Base-by-base conservation (phyloP, 2,329 filamentous ascomycete genomes). In the Lachnellula arida region DNA sequence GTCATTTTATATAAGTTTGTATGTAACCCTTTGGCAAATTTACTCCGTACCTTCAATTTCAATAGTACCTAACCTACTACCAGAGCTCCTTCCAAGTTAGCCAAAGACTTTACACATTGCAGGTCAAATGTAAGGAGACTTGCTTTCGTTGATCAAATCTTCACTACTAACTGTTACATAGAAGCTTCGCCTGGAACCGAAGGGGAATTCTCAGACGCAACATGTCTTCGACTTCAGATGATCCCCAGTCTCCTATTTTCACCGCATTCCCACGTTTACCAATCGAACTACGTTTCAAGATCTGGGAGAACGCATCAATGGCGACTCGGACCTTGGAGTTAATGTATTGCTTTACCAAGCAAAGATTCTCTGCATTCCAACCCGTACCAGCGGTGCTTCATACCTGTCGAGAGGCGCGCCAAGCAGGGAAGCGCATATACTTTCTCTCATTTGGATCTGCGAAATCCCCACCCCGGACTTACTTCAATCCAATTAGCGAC, bases 241-340 rank as follows among this genome's bases (percentile, higher is more conserved):
- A 40, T 9, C n/a, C 37, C 8, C 37, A 40, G n/a, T 17, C 37
- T 14, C 17, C 35, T 50, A 12, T 39, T 5, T 60, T 60, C 50
- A 28, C 40, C 19, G 19, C 17, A 32, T 61, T 62, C 49, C 32
- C 60, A 3, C 34, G 55, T 5, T 47, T 63, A 5, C 61, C 60
- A 12, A 50, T 47, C 5, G 60, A 63, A 52, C 23, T 64, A n/a
- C 60, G 60, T 23, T 35, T 59, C 49, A 74, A 76, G 57, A 74
- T 78, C 56, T 73, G 74, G 39, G 71, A 70, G 22, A 68, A 77
- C 2, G 71, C 75, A 4, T 69, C 78, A 4, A 71, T 73, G 1
- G 63, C 70, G 19, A 78, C 77, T 62, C 74, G 76, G 57, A 65
- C 73, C 42, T 66, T 78, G 44, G 56, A 57, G n/a, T 32, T 61